Evolutionary conservation across 2,329 filamentous ascomycete genomes (phyloP).

Genomic region (Metarhizium robertsii): DNA sequence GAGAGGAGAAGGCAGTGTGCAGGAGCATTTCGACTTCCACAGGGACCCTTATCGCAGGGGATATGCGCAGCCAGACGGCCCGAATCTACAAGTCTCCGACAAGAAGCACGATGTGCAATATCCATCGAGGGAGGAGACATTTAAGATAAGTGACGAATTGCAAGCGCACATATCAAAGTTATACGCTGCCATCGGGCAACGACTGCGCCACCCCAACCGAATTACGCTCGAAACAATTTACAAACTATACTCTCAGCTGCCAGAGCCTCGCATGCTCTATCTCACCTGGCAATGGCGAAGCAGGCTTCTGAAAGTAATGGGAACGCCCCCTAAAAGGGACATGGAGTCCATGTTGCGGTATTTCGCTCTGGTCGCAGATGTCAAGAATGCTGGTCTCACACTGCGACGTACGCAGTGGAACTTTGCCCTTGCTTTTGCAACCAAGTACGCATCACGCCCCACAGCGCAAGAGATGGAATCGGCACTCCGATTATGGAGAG

Average conservation of each 20-base stretch:
- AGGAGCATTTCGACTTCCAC: conserved; percentile 43
- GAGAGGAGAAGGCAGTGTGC: conserved; percentile 35
- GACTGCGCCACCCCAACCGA: conserved; percentile 31
- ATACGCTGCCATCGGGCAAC: conserved; percentile 28
- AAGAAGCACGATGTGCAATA: conserved; percentile 37
- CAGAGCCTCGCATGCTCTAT: conserved; percentile 42
- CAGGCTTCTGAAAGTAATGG: conserved; percentile 58
- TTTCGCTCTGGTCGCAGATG: conserved; percentile 74
- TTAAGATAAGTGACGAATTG: conserved; percentile 24
- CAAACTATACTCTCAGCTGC: conserved; percentile 38
- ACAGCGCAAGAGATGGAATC: conserved; percentile 49
- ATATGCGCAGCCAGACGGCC: conserved; percentile 42
- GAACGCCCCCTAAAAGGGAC: conserved; percentile 48
- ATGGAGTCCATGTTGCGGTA: conserved; percentile 67
- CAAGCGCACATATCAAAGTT: conserved; percentile 28
- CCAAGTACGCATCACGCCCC: conserved; percentile 54
- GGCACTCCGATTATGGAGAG: conserved; percentile 70
- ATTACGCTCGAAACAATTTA: conserved; percentile 36
- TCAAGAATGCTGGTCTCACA: conserved; percentile 62
- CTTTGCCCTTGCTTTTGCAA: conserved; percentile 69
- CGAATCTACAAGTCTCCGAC: conserved; percentile 40
- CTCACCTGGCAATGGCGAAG: conserved; percentile 46
- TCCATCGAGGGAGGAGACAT: conserved; percentile 32
- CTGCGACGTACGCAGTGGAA: conserved; percentile 70
- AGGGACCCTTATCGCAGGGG: conserved; percentile 44